phyloP scores from a whole-genome alignment of 2,329 filamentous ascomycete species.

The Rasamsonia emersonii region DNA sequence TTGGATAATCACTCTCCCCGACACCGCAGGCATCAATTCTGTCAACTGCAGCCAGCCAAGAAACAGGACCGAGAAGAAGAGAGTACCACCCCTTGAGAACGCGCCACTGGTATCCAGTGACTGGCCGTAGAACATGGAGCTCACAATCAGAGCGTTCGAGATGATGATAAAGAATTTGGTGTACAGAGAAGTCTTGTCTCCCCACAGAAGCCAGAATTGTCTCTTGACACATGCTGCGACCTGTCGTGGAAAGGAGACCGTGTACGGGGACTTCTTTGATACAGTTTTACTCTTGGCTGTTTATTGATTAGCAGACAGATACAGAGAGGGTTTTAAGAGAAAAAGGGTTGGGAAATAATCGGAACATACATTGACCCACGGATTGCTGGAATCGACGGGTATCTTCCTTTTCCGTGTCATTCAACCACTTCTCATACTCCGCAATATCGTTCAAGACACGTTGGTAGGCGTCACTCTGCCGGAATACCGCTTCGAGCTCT shows the following conservation, averaged over 20 bases:
- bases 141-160: conserved; percentile 64
- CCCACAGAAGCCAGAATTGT: conserved; percentile 70
- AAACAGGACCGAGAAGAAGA: conserved; percentile 61
- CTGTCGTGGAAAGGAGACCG: conserved; percentile 54
- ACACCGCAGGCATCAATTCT: conserved; percentile 69
- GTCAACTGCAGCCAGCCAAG: conserved; percentile 64
- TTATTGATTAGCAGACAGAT: conserved; percentile 3
- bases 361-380: conserved; percentile 48
- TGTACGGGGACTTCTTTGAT: conserved; percentile 63
- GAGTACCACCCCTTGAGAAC: conserved; percentile 54
- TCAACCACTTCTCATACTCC: conserved; percentile 50
- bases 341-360: neutral
- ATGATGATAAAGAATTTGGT: conserved; percentile 76
- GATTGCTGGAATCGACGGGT: conserved; percentile 58
- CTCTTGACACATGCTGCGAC: conserved; percentile 50
- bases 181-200: conserved; percentile 64
- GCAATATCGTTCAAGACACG: conserved; percentile 53
- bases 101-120: conserved; percentile 51
- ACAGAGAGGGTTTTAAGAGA: too few relatives aligned
- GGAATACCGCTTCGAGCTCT: conserved; percentile 61
- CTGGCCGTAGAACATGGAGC: conserved; percentile 68
- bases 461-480: conserved; percentile 53
- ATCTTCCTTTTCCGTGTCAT: conserved; percentile 50
- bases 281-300: conserved; percentile 54
- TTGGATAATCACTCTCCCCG: conserved; percentile 59